Conservation (phyloP, 495 filamentous ascomycete species). For the Melanomma pulvis-pyrius region DNA sequence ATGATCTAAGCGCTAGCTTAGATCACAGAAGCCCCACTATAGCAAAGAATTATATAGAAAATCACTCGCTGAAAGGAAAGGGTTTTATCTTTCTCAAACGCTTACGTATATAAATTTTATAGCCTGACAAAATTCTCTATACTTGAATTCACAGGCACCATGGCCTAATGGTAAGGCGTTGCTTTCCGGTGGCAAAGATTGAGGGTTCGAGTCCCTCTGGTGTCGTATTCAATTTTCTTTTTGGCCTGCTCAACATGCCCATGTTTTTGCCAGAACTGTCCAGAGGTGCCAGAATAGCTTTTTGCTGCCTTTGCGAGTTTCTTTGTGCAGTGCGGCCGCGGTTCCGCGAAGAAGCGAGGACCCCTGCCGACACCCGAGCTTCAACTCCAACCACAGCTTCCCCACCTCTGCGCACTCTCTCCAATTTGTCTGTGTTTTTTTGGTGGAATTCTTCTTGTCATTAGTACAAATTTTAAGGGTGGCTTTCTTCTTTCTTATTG, state of each 20-base stretch:
- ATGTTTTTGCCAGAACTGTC: neutral
- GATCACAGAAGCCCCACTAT: no score
- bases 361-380: neutral
- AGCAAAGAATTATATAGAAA: no score
- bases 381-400: neutral
- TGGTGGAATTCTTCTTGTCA: no score
- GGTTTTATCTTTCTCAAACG: neutral
- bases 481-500: no score
- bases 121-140: neutral
- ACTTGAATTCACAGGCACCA: slow-evolving; percentile 30
- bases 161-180: slow-evolving; percentile 53
- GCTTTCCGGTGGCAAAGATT: slow-evolving; percentile 52
- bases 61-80: no score
- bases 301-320: neutral
- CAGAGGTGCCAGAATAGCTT: neutral
- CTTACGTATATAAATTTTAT: slow-evolving; percentile 5
- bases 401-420: neutral
- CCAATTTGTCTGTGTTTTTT: no score
- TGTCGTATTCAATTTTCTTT: slow-evolving; percentile 31
- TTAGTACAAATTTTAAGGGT: no score
- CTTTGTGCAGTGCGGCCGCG: neutral
- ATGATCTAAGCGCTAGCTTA: no score
- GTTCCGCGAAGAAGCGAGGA: neutral
- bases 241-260: neutral
- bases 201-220: slow-evolving; percentile 48